These are phyloP conservation scores for Trichodelitschia bisporula DNA, from an alignment of 495 filamentous ascomycete genomes.

Conservation along the genomic window DNA sequence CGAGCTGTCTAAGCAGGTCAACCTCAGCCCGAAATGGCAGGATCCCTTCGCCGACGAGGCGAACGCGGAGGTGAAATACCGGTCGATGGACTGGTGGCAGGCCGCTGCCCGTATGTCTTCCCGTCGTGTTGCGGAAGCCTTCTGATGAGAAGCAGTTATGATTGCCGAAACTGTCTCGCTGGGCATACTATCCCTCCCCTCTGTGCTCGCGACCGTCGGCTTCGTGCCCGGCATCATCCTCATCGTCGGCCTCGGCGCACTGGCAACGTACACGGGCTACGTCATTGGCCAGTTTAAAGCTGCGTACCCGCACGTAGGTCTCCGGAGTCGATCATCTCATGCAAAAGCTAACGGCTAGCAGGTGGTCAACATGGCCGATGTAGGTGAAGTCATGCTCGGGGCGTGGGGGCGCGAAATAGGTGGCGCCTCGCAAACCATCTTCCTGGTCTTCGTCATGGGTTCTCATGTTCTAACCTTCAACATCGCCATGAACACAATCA, in stretches of 20 bases:
- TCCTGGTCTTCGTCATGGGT: conserved; percentile 54
- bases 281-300: conserved; percentile 59
- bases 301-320: conserved; percentile 42
- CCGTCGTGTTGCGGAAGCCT: not conserved
- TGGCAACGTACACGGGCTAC: conserved; percentile 55
- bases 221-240: conserved; percentile 7
- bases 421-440: conserved; percentile 34
- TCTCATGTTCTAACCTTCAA: conserved; percentile 52
- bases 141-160: conserved; percentile 11
- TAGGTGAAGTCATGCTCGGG: conserved; percentile 39
- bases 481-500: conserved; percentile 43
- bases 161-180: conserved; percentile 17
- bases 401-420: conserved; percentile 36
- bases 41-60: conserved; percentile 7
- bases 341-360: too few species aligned
- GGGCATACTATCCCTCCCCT: conserved; percentile 14
- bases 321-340: too few species aligned
- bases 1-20: too few species aligned
- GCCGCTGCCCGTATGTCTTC: not conserved
- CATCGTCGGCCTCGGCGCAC: conserved; percentile 24
- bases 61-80: conserved; percentile 7
- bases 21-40: too few species aligned
- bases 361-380: conserved; percentile 52
- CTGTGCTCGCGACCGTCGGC: conserved; percentile 11
- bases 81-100: conserved; percentile 7